Base-by-base conservation (phyloP, 164 flowering plant genomes). In the Magnolia sinica region DNA sequence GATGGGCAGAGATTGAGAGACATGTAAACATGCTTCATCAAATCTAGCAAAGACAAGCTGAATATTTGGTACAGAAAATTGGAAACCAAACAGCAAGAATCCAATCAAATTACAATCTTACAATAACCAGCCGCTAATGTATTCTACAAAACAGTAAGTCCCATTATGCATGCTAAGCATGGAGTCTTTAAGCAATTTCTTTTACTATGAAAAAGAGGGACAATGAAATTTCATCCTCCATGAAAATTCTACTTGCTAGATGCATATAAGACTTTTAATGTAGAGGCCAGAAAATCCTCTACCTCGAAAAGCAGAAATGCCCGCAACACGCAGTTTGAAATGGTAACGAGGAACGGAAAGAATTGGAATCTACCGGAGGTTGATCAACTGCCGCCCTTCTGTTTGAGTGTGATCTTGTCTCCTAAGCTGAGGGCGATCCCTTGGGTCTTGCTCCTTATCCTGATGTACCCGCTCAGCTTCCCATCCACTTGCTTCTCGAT, bases 341-440 rank as follows among this genome's bases (percentile, higher is more conserved):
- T 68, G 45, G 45, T 13, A 29, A 19, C 10, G 31, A 24, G 27
- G 45, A 31, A 29, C 11, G 50, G 16, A 29, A 29, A 24, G 69
- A 66, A 66, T 19, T 18, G 1, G 50, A 29, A 68, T 4, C 45
- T 4, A 14, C 20, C 6, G 50, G 2, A 16, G 49, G 71, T 31
- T 18, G 63, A 19, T 75, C 64, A 75, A 55, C 67, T 76, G 67
- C 89, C 90, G 76, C 96, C 98, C 81, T 92, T 92, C 85, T 95
- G 98, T 80, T 95, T 95, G 76, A 95, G 89, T 19, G 98, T 95
- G 81, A 95, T 95, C 85, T 95, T 95, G 86, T 95, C 98, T n/a
- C 98, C 98, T 64, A 95, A 88, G 82, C 97, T 95, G 50, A 95
- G 93, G 67, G 98, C 98, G 70, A 93, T 93, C 14, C 98, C 98